A percentile compares a stretch with the other conserved stretches of the same genome.
phyloP scores from a whole-genome alignment of 108 stramenopile genomes.

The Cyclotella kingstonii region DNA sequence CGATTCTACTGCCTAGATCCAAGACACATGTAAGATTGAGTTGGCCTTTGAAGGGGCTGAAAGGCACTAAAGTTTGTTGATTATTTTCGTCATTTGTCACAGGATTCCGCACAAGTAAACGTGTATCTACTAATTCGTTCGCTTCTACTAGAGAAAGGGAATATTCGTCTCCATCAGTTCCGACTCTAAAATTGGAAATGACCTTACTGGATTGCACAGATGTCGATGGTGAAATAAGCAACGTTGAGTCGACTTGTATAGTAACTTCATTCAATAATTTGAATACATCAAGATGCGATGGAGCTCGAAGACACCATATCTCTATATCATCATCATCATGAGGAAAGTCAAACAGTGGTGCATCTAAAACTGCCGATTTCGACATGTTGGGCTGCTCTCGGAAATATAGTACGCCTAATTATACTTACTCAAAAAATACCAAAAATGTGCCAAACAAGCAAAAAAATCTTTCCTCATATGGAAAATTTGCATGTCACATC shows the following conservation, averaged over 20 bases:
- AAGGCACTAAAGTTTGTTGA: slow-evolving; percentile 7
- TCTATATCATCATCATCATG: slow-evolving; percentile 45
- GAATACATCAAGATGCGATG: slow-evolving; percentile 46
- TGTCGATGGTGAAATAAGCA: neutral
- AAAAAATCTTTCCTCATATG: too few species aligned
- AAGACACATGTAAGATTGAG: slow-evolving; percentile 22
- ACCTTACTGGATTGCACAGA: neutral
- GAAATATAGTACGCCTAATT: too few species aligned
- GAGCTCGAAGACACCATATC: slow-evolving; percentile 71
- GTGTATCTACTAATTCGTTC: slow-evolving; percentile 50
- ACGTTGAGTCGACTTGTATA: slow-evolving; percentile 13
- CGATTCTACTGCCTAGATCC: slow-evolving; percentile 10
- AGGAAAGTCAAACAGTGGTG: slow-evolving; percentile 1
- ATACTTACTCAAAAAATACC: too few species aligned
- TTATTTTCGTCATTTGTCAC: slow-evolving; percentile 3
- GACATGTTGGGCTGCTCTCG: too few species aligned
- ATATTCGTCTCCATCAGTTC: slow-evolving; percentile 40
- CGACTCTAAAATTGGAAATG: slow-evolving; percentile 10
- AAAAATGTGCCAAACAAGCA: too few species aligned
- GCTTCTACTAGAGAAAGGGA: slow-evolving; percentile 33
- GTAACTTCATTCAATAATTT: slow-evolving; percentile 46
- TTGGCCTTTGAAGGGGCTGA: slow-evolving; percentile 30
- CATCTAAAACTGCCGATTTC: too few species aligned
- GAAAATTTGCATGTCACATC: too few species aligned
- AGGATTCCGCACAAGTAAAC: slow-evolving; percentile 45